These are phyloP conservation scores for Candida hispaniensis DNA, from an alignment of 805 yeast species.

Conservation along the genomic window DNA sequence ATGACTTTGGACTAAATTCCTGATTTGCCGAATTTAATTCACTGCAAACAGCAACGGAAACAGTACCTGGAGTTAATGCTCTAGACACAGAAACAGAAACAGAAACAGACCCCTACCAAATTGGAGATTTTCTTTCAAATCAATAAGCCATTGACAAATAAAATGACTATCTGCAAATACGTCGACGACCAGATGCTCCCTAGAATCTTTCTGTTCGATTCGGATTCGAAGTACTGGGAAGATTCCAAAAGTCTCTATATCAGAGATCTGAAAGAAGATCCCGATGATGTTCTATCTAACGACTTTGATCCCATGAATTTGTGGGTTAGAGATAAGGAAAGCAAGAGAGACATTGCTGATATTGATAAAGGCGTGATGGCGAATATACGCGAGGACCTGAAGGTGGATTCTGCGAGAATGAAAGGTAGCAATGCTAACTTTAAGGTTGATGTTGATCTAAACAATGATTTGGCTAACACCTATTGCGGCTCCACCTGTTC, in stretches of 20 bases:
- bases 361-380: too few species aligned
- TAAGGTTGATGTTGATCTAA: too few species aligned
- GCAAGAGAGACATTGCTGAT: too few species aligned
- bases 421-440: too few species aligned
- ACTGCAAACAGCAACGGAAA: constrained; percentile 16
- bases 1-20: constrained; percentile 15
- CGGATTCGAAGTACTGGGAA: constrained; percentile 1
- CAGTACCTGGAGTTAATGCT: constrained; percentile 14
- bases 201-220: neutral
- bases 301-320: too few species aligned
- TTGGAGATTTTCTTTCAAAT: constrained; percentile 7
- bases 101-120: constrained; percentile 13
- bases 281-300: too few species aligned
- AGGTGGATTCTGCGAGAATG: too few species aligned
- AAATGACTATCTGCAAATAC: constrained; percentile 12
- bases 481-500: too few species aligned
- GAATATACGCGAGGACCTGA: too few species aligned
- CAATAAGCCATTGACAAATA: neutral
- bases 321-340: too few species aligned
- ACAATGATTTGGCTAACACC: too few species aligned
- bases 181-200: constrained; percentile 12
- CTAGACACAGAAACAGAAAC: constrained; percentile 17
- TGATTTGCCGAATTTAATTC: constrained; percentile 6
- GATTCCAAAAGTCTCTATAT: constrained; percentile 8
- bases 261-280: too few species aligned